Percentiles rank a stretch among this genome's conserved stretches.
phyloP scores from a whole-genome alignment of 352 stramenopile species.

The Phytophthora agathidicida region DNA sequence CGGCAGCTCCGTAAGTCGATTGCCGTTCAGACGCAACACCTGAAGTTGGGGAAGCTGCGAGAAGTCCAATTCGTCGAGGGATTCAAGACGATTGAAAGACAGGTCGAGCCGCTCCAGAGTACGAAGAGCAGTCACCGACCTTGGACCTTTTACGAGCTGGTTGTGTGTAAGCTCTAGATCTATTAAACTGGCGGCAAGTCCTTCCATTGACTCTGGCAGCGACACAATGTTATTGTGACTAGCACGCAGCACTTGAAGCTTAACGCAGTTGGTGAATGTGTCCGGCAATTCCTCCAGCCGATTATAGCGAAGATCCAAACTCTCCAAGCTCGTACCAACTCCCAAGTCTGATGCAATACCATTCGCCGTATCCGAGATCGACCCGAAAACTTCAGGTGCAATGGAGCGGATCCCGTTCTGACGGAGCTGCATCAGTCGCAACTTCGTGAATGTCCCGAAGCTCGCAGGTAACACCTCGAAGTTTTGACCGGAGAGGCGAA shows the following conservation, averaged over 20 bases:
- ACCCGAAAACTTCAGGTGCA: constrained; percentile 46
- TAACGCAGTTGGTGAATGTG: constrained; percentile 46
- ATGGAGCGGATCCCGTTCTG: constrained; percentile 64
- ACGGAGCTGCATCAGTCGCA: constrained; percentile 67
- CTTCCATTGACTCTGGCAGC: constrained; percentile 45
- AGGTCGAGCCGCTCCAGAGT: constrained; percentile 58
- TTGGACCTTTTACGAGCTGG: constrained; percentile 38
- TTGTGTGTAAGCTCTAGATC: constrained; percentile 67
- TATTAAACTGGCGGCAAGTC: constrained; percentile 33
- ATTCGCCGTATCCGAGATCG: neutral
- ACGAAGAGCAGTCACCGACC: constrained; percentile 29
- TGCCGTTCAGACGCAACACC: constrained; percentile 52
- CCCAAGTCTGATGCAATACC: neutral
- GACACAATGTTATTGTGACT: constrained; percentile 55
- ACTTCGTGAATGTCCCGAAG: constrained; percentile 42
- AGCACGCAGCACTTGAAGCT: constrained; percentile 46
- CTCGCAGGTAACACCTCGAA: constrained; percentile 43
- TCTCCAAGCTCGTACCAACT: constrained; percentile 39
- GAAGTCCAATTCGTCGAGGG: constrained; percentile 56
- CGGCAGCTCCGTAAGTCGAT: constrained; percentile 52
- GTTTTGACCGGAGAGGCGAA: constrained; percentile 66
- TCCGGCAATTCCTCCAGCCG: constrained; percentile 42
- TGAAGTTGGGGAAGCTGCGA: constrained; percentile 35
- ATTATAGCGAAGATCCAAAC: constrained; percentile 78
- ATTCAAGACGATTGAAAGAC: constrained; percentile 68